A percentile compares a stretch with the other conserved stretches of the same genome.
phyloP scores from a whole-genome alignment of 2,329 filamentous ascomycete species.

The Xylariaceae sp. region DNA sequence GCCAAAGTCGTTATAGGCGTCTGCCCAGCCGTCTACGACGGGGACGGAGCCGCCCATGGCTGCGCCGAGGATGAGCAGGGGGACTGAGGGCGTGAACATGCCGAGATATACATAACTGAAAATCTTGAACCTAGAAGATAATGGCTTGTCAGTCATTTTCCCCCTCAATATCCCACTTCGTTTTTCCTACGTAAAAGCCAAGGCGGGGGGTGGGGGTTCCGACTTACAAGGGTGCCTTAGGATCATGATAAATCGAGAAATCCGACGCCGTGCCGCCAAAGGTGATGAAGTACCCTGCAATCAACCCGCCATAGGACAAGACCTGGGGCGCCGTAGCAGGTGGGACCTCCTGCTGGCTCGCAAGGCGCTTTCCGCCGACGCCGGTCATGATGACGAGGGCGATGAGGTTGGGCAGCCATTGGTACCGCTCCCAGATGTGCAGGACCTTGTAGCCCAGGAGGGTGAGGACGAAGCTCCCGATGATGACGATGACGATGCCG shows the following conservation, averaged over 20 bases:
- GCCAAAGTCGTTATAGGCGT: constrained; percentile 21
- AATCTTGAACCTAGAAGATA: constrained; percentile 31
- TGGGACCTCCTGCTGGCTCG: constrained; percentile 15
- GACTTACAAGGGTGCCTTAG: constrained; percentile 23
- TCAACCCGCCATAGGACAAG: constrained; percentile 43
- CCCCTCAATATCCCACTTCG: too few relatives aligned
- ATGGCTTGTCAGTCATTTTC: too few relatives aligned
- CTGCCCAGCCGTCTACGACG: constrained; percentile 18
- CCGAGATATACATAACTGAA: constrained; percentile 50
- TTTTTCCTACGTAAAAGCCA: too few relatives aligned
- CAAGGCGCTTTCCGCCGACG: constrained; percentile 47
- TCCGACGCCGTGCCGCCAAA: constrained; percentile 55
- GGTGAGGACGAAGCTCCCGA: constrained; percentile 50
- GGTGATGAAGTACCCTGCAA: constrained; percentile 51
- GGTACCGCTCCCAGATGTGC: constrained; percentile 53
- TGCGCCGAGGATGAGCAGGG: constrained; percentile 41
- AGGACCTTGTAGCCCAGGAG: constrained; percentile 53
- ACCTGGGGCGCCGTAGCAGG: constrained; percentile 24
- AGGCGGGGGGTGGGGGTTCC: too few relatives aligned
- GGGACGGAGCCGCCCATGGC: constrained; percentile 24
- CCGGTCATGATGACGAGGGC: constrained; percentile 50
- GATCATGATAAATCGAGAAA: constrained; percentile 53
- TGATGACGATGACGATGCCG: constrained; percentile 53
- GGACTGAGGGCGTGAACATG: constrained; percentile 45
- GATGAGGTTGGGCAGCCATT: constrained; percentile 53